Evolutionary conservation across 2,329 filamentous ascomycete species (phyloP).

Genomic region (Alternaria consortialis): DNA sequence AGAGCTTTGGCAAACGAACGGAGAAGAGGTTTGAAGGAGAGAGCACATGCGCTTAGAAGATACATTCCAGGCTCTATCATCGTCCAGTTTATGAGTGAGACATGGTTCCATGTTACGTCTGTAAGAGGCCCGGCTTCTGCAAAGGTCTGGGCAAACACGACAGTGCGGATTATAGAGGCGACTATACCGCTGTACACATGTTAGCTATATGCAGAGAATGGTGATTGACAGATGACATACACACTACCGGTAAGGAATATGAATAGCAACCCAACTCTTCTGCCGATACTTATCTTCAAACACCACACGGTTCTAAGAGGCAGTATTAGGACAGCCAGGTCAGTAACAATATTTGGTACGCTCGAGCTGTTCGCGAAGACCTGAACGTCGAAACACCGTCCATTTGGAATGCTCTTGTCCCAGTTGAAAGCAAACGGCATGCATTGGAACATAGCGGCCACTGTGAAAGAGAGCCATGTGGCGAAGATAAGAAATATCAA

Average conservation of each 20-base stretch:
- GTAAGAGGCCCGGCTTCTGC: constrained; percentile 16
- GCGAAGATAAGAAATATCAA: constrained; percentile 29
- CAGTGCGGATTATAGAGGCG: constrained; percentile 35
- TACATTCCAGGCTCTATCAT: constrained; percentile 41
- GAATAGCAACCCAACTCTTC: constrained; percentile 31
- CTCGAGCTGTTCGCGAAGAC: constrained; percentile 34
- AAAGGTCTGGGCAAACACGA: constrained; percentile 27
- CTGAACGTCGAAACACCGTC: constrained; percentile 33
- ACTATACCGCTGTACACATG: constrained; percentile 31
- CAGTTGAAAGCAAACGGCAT: constrained; percentile 36
- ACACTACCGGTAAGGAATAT: constrained; percentile 42
- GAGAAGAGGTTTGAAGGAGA: constrained; percentile 39
- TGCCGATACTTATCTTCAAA: constrained; percentile 30
- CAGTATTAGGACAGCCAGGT: constrained; percentile 31
- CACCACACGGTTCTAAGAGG: constrained; percentile 32
- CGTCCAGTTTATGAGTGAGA: constrained; percentile 35
- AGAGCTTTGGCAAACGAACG: constrained; percentile 30
- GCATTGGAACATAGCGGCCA: constrained; percentile 36
- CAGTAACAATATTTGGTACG: constrained; percentile 40
- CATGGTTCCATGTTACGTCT: constrained; percentile 36
- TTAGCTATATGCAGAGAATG: neutral
- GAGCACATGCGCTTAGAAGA: constrained; percentile 33
- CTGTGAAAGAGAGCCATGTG: constrained; percentile 33
- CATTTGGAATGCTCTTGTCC: constrained; percentile 36
- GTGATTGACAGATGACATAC: constrained; percentile 9